Conservation (phyloP, 2,329 filamentous ascomycete species). For the Byssothecium circinans region DNA sequence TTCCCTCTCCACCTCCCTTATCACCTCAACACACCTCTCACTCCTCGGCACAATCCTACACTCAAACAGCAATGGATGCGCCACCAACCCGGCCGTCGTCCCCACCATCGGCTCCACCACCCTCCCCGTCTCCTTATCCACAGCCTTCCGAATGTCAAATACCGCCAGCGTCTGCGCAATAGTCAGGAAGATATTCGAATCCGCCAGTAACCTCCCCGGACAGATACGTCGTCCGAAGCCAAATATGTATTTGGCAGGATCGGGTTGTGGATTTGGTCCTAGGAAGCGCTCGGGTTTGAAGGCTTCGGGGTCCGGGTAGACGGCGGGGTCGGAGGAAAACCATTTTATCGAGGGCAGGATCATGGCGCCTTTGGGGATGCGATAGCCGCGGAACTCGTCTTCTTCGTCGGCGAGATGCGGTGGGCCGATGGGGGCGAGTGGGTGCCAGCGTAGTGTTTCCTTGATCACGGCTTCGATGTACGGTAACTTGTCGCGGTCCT, state of each 20-base stretch:
- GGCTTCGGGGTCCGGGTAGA: constrained; percentile 47
- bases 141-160: constrained; percentile 48
- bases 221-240: constrained; percentile 49
- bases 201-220: constrained; percentile 46
- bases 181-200: constrained; percentile 46
- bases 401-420: too few relatives aligned
- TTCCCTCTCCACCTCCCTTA: constrained; percentile 35
- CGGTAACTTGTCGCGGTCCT: constrained; percentile 48
- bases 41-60: constrained; percentile 40
- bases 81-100: constrained; percentile 41
- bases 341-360: constrained; percentile 44
- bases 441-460: constrained; percentile 49
- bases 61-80: constrained; percentile 45
- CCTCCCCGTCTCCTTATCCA: too few relatives aligned
- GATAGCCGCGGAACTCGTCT: constrained; percentile 40
- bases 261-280: constrained; percentile 46
- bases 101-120: constrained; percentile 33
- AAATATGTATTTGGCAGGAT: constrained; percentile 39
- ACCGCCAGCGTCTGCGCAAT: constrained; percentile 51
- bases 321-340: constrained; percentile 44
- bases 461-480: constrained; percentile 39
- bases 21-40: constrained; percentile 34
- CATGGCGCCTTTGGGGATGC: constrained; percentile 46
- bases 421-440: constrained; percentile 32
- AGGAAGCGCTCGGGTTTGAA: constrained; percentile 24